Conservation (phyloP, 768 basidiomycete genomes). For the Auriscalpium vulgare region DNA sequence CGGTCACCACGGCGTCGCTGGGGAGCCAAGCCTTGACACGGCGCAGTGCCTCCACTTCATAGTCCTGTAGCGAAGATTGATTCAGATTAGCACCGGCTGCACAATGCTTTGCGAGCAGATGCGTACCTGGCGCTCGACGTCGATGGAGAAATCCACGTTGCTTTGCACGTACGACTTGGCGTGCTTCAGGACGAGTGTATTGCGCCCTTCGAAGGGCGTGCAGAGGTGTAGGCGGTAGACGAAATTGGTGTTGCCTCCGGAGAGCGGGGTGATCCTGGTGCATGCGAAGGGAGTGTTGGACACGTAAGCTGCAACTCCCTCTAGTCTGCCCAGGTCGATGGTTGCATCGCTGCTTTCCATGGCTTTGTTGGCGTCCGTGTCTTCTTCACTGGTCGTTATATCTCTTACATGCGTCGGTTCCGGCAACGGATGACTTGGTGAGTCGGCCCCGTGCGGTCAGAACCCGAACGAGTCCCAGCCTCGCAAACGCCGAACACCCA, state of each 20-base stretch:
- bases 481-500: too few relatives aligned
- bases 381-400: too few relatives aligned
- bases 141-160: constrained; percentile 22
- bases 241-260: constrained; percentile 51
- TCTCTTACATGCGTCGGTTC: too few relatives aligned
- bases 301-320: constrained; percentile 36
- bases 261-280: constrained; percentile 29
- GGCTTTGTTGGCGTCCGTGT: too few relatives aligned
- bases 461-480: too few relatives aligned
- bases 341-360: too few relatives aligned
- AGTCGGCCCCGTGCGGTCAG: too few relatives aligned
- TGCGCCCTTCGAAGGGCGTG: constrained; percentile 30
- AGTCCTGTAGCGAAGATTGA: constrained; percentile 23
- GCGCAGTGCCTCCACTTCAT: constrained; percentile 42
- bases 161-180: constrained; percentile 28
- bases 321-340: constrained; percentile 21
- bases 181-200: constrained; percentile 54
- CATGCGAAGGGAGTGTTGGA: constrained; percentile 39
- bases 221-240: constrained; percentile 44
- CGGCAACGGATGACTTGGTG: too few relatives aligned
- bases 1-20: constrained; percentile 32
- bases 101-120: neutral
- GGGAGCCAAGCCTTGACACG: constrained; percentile 33
- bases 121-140: constrained; percentile 46
- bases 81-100: neutral